phyloP scores from a whole-genome alignment of 2,329 filamentous ascomycete genomes.

The Chalaropsis ovoidea region DNA sequence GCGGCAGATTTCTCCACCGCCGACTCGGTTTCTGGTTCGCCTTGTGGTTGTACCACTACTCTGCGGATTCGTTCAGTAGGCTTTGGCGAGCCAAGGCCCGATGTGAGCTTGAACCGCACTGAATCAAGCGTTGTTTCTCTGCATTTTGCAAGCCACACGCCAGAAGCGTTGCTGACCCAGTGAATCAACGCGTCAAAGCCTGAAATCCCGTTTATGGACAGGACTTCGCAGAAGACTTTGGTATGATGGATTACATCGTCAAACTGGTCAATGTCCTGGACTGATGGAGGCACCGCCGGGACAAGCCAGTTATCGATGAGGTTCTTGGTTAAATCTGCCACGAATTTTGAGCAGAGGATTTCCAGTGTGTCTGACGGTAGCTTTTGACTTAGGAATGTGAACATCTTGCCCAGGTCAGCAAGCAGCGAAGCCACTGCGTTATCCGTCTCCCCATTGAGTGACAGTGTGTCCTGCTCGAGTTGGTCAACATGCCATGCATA shows the following conservation, averaged over 20 bases:
- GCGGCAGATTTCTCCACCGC: conserved; percentile 29
- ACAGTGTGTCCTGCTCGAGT: conserved; percentile 36
- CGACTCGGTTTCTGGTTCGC: conserved; percentile 38
- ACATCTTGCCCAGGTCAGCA: conserved; percentile 42
- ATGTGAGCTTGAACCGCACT: conserved; percentile 58
- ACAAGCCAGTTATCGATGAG: conserved; percentile 68
- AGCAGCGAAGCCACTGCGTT: conserved; percentile 43
- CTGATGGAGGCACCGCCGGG: conserved; percentile 61
- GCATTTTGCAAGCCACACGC: conserved; percentile 76
- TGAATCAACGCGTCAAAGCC: conserved; percentile 54
- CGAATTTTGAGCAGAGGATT: conserved; percentile 57
- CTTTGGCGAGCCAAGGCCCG: conserved; percentile 53
- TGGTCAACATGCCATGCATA: not conserved
- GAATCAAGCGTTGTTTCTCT: conserved; percentile 68
- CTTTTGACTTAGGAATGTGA: conserved; percentile 43
- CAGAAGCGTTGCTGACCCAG: conserved; percentile 72
- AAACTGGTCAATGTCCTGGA: conserved; percentile 61
- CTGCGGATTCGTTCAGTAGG: conserved; percentile 77
- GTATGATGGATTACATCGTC: conserved; percentile 58
- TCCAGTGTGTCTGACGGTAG: conserved; percentile 47
- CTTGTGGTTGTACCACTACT: conserved; percentile 57
- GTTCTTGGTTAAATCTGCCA: conserved; percentile 56
- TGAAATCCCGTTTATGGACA: conserved; percentile 55
- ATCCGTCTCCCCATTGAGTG: conserved; percentile 37
- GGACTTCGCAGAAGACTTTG: conserved; percentile 50